Base-by-base conservation (phyloP, 2,329 filamentous ascomycete genomes). In the Polychaeton citri region DNA sequence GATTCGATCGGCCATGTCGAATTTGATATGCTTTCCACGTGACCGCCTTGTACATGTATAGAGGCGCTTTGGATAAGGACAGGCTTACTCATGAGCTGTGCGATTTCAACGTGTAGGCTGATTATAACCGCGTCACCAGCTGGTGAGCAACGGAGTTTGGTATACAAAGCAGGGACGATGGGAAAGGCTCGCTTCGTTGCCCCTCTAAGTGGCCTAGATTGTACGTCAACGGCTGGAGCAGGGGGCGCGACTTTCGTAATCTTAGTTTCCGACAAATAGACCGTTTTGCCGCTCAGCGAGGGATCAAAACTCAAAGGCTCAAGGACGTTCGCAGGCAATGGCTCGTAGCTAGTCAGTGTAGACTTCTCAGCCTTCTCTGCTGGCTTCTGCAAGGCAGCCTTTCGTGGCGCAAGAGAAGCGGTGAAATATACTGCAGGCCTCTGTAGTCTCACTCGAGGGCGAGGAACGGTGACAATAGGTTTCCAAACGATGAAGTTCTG, bases 271-370 rank as follows among this genome's bases (percentile, higher is more conserved):
- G 81, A 85, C 2, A 90, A 65, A 19, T 73, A 72, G 32, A 82
- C 79, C 2, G 40, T 40, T 3, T 30, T 26, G 19, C 76, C 74
- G n/a, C 62, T 64, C n/a, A 85, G 63, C 17, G 68, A 69, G 16
- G 76, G 72, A 50, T 86, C 81, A 42, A 65, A 66, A 35, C 70
- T 68, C 41, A 88, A 81, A 3, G 82, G 71, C 51, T 82, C 78
- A 10, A 90, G 71, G n/a, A 88, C 64, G 54, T 88, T 90, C 43
- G 83, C 65, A 2, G 80, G 77, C 5, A 77, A 71, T 0, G 82
- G 76, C 18, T 77, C 60, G 38, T 76, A 73, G 50, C 78, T 83
- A 21, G 73, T 71, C 20, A 88, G 66, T 50, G 84, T 85, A 35
- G 80, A 76, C 39, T 72, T 66, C 7, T 64, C 61, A 16, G 58